phyloP scores from a whole-genome alignment of 495 filamentous ascomycete species.

The Penicillium pancosmium region DNA sequence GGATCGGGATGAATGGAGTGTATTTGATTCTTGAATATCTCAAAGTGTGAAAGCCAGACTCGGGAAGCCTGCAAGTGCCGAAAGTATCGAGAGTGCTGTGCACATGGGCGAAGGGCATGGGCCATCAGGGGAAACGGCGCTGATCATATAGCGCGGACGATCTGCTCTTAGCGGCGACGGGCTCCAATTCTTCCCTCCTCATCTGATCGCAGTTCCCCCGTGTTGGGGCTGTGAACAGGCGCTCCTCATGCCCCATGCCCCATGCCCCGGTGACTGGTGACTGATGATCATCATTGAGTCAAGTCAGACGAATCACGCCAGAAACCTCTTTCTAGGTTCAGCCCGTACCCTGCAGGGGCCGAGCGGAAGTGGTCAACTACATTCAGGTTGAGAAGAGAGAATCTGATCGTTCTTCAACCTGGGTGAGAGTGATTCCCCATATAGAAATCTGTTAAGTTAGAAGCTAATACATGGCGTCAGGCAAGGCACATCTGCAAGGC shows the following conservation, averaged over 20 bases:
- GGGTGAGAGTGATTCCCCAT: no score
- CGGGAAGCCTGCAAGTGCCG: background rate
- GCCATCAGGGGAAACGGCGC: conserved; percentile 26
- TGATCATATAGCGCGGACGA: conserved; percentile 31
- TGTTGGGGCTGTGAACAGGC: conserved; percentile 12
- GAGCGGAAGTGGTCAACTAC: background rate
- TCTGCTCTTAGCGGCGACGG: conserved; percentile 20
- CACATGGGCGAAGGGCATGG: conserved; percentile 16
- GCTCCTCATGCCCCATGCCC: background rate
- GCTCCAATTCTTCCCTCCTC: conserved; percentile 10
- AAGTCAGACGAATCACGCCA: conserved; percentile 12
- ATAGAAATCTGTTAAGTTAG: no score
- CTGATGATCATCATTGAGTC: conserved; percentile 13
- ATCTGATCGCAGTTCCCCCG: conserved; percentile 1
- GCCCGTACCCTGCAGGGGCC: conserved; percentile 1
- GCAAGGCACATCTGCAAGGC: background rate
- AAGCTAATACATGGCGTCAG: no score
- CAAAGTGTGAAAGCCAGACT: background rate
- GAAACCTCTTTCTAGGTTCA: background rate
- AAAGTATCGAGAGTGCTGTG: background rate
- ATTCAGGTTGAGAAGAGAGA: background rate
- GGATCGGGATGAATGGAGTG: background rate
- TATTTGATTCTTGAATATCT: background rate
- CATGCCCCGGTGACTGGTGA: conserved; percentile 8
- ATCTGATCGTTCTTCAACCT: background rate